Evolutionary conservation across 176 grass and related monocot genomes (phyloP), one percentile per base, ranked within the genome.

Genomic region (Raddia distichophylla): DNA sequence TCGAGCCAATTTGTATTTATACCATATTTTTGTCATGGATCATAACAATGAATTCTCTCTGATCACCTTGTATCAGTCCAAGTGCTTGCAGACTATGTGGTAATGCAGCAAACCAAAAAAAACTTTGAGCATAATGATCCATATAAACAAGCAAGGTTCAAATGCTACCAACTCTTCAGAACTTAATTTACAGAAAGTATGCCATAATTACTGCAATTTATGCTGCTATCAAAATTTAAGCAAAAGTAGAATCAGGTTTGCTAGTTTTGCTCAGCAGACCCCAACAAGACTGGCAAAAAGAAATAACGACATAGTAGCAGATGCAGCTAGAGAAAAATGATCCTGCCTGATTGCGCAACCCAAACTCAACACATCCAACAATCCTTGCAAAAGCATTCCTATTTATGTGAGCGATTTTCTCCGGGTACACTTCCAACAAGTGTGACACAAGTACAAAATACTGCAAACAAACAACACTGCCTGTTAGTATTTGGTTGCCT

Each of bases 401-500:
- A 75, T 93, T 93, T 62, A 98, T 85, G 77, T 85, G 89, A 80
- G 92, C 90, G 86, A 98, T 90, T 82, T 98, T 98, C 90, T 98
- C 95, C 0, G 95, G 95, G 76, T 98, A 98, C 65, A 98, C 84
- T 93, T 98, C 95, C 79, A 98, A 78, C 90, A 98, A 89, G 80
- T 98, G 95, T 0, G 95, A 93, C 49, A 94, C 78, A 64, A 98
- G 84, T 81, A 60, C 46, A 98, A 98, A 98, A 95, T 98, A 98
- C 95, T 98, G 84, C 63, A 86, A 87, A 81, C 19, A 77, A 83
- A 68, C 78, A 76, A 73, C 34, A 63, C 5, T 64, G 14, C 8
- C 15, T 66, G 43, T 75, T 80, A 91, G 66, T 20, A 85, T 85
- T 73, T 82, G 73, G 22, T 67, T 73, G 32, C 16, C 46, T 65